Base-by-base conservation (phyloP, 163 green algal genomes). In the Picocystis sp. region DNA sequence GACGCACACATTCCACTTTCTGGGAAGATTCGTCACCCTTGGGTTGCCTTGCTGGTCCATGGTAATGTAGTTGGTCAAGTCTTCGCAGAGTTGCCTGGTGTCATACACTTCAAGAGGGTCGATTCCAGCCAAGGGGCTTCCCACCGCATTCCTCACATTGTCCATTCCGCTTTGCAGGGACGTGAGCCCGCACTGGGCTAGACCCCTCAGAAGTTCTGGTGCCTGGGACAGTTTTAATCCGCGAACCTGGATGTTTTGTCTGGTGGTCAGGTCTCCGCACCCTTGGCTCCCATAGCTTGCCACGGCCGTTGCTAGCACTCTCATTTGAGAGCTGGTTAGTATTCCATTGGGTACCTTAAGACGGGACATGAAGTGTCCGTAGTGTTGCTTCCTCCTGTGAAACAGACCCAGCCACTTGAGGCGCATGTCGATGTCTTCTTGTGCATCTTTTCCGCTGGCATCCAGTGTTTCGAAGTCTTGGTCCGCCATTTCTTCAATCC, bases 391-490 rank as follows among this genome's bases (percentile, higher is more conserved):
- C 45, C 74, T 67, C 43, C 89, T 71, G 69, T 98, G 89, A 75
- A 98, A 97, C 3, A 98, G 68, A 6, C 89, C 89, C 1, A 82
- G 69, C 85, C 89, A 97, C 76, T 98, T 98, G 44, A 93, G 63
- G 24, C 89, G 76, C 56, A 92, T 66, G 61, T 97, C 89, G 3
- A 97, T 65, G 66, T 94, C 84, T 46, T 93, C 84, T 66, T 83
- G 23, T 66, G 80, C 55, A 84, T 83, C 49, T 79, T 80, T 47
- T 81, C 69, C 9, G 44, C 44, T 24, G 1, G 44, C 21, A 50
- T 50, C 22, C 22, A 50, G 9, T 9, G 44, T 50, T 50, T 50
- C 21, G 44, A 29, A 19, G 48, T 33, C 24, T 19, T 24, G 44
- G 5, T 50, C 11, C 22, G 22, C 24, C 51, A 71, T 56, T 89